phyloP scores from a whole-genome alignment of 768 basidiomycete species.

The Naganishia vaughanmartiniae region DNA sequence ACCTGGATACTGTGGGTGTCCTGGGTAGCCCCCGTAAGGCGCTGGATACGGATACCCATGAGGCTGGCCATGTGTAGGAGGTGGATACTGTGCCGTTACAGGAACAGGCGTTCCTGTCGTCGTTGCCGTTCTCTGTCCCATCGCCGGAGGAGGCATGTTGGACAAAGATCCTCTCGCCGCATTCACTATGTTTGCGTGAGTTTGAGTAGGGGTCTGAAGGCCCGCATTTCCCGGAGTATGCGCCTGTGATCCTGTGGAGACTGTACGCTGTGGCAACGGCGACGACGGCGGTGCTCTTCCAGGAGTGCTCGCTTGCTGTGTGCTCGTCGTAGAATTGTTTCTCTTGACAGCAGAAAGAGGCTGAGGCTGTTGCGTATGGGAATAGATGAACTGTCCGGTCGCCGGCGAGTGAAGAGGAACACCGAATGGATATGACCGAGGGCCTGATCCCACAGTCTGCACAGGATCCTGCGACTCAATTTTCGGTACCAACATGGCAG shows the following conservation, averaged over 20 bases:
- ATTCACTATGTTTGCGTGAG: background rate
- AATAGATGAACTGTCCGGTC: background rate
- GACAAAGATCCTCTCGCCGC: background rate
- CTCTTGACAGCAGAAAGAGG: constrained; percentile 1
- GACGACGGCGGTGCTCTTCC: background rate
- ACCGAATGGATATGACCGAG: constrained; percentile 17
- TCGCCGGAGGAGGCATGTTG: constrained; percentile 12
- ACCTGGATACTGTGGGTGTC: constrained; percentile 4
- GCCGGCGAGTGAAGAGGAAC: constrained; percentile 1
- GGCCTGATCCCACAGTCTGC: background rate
- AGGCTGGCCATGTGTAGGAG: background rate
- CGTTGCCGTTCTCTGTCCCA: constrained; percentile 1
- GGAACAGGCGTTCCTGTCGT: constrained; percentile 9
- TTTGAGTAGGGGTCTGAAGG: constrained; percentile 13
- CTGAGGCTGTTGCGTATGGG: background rate
- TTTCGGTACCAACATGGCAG: constrained; percentile 6
- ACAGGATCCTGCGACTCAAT: constrained; percentile 7
- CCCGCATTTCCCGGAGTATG: constrained; percentile 2
- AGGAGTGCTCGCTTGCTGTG: constrained; percentile 12
- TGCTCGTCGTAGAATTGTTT: background rate
- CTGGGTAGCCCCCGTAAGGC: constrained; percentile 12
- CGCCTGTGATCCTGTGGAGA: constrained; percentile 14
- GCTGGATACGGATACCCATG: constrained; percentile 19
- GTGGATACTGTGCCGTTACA: background rate
- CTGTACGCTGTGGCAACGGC: constrained; percentile 14